Evolutionary conservation across 2,329 filamentous ascomycete species (phyloP).

Genomic region (Cephalotrichum gorgonifer): DNA sequence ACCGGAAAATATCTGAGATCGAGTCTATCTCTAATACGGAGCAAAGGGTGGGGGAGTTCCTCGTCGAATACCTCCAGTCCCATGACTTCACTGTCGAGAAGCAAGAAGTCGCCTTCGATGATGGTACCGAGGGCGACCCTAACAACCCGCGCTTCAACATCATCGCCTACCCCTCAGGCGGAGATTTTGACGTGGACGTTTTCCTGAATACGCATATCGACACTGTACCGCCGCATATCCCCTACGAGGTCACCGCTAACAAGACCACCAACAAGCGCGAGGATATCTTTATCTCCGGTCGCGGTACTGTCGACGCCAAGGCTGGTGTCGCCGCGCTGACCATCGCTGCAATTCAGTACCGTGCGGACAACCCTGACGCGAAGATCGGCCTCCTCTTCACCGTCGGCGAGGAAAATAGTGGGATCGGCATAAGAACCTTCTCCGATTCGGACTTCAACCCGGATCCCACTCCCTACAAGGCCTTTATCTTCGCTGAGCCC

Average conservation of each 20-base stretch:
- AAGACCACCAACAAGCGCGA: slow-evolving; percentile 31
- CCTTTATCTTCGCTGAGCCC: slow-evolving; percentile 85
- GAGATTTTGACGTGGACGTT: slow-evolving; percentile 42
- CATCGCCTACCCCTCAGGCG: slow-evolving; percentile 51
- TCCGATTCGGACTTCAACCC: slow-evolving; percentile 23
- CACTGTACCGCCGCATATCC: slow-evolving; percentile 61
- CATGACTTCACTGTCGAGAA: slow-evolving; percentile 31
- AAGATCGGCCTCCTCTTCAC: slow-evolving; percentile 52
- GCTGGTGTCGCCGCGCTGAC: slow-evolving; percentile 64
- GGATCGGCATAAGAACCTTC: slow-evolving; percentile 66
- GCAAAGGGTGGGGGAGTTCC: slow-evolving; percentile 54
- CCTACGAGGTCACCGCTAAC: slow-evolving; percentile 41
- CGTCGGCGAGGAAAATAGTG: slow-evolving; percentile 73
- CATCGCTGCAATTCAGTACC: slow-evolving; percentile 18
- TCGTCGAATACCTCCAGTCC: slow-evolving; percentile 52
- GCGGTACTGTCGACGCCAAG: slow-evolving; percentile 66
- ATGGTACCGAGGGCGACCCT: slow-evolving; percentile 10
- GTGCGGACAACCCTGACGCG: slow-evolving; percentile 26
- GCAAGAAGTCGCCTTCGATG: slow-evolving; percentile 27
- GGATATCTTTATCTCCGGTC: slow-evolving; percentile 45
- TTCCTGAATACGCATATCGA: slow-evolving; percentile 70
- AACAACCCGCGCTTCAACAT: slow-evolving; percentile 55
- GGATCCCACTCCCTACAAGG: slow-evolving; percentile 35
- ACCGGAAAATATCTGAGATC: slow-evolving; percentile 63
- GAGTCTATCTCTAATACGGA: slow-evolving; percentile 65